These are phyloP conservation scores for Rubus parviflorus DNA, from an alignment of 306 rosid species.

Conservation along the genomic window DNA sequence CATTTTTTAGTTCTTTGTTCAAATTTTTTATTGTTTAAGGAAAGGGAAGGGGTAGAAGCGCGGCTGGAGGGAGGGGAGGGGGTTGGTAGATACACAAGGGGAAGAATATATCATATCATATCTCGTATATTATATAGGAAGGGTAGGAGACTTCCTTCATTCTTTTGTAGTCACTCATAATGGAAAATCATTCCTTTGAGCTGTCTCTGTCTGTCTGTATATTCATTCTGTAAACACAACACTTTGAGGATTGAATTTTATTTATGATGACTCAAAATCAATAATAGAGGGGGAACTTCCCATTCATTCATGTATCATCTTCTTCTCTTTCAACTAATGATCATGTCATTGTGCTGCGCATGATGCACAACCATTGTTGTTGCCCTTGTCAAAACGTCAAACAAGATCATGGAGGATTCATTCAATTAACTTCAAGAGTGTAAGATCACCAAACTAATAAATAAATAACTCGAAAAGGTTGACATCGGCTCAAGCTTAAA, in stretches of 20 bases:
- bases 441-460: too few species aligned
- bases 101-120: constrained; percentile 20
- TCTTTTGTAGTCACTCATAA: constrained; percentile 64
- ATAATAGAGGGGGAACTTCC: constrained; percentile 31
- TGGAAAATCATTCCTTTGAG: constrained; percentile 41
- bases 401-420: background rate
- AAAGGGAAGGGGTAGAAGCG: constrained; percentile 25
- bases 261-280: constrained; percentile 51
- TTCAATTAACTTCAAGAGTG: background rate
- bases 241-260: constrained; percentile 22
- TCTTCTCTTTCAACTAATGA: constrained; percentile 13
- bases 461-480: too few species aligned
- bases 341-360: background rate
- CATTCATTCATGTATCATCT: constrained; percentile 13
- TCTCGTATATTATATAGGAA: constrained; percentile 20
- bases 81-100: constrained; percentile 51
- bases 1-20: constrained; percentile 20
- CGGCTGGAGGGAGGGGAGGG: constrained; percentile 22
- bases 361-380: background rate
- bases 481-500: too few species aligned
- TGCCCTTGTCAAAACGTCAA: background rate
- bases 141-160: constrained; percentile 42
- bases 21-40: constrained; percentile 22
- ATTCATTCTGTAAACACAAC: constrained; percentile 9
- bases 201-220: constrained; percentile 36